Evolutionary conservation across 1,139 yeast species (phyloP).

Genomic region (Trichomonascaceae sp.): DNA sequence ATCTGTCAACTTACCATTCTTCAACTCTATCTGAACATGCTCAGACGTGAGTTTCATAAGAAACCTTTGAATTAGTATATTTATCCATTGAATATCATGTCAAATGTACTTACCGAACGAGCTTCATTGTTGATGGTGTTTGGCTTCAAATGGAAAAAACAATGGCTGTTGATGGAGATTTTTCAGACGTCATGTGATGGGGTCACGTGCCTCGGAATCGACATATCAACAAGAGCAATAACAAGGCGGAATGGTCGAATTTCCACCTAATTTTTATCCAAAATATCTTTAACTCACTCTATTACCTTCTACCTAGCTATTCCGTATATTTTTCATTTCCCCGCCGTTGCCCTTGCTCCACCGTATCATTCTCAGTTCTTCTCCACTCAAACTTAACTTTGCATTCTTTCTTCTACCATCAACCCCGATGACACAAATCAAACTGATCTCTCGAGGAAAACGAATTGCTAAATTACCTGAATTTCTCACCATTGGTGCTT

Average conservation of each 20-base stretch:
- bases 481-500: constrained; percentile 23
- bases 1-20: constrained; percentile 54
- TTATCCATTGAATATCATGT: not conserved
- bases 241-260: not conserved
- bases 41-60: constrained; percentile 83
- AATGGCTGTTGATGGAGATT: not conserved
- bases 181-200: not conserved
- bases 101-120: constrained; percentile 24
- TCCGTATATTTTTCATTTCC: not conserved
- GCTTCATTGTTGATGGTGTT: constrained; percentile 46
- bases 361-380: not conserved
- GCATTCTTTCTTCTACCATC: not conserved
- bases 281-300: not conserved
- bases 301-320: not conserved
- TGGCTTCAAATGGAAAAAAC: no score
- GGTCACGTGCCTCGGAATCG: not conserved
- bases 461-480: constrained; percentile 26
- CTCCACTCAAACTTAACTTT: not conserved
- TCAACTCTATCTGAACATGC: constrained; percentile 85
- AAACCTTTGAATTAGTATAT: constrained; percentile 40
- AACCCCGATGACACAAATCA: constrained; percentile 22
- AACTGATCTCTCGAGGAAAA: constrained; percentile 25
- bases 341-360: no score
- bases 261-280: not conserved
- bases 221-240: not conserved